These are phyloP conservation scores for Musa troglodytarum DNA, from an alignment of 176 grass and related monocot species.

Conservation along the genomic window DNA sequence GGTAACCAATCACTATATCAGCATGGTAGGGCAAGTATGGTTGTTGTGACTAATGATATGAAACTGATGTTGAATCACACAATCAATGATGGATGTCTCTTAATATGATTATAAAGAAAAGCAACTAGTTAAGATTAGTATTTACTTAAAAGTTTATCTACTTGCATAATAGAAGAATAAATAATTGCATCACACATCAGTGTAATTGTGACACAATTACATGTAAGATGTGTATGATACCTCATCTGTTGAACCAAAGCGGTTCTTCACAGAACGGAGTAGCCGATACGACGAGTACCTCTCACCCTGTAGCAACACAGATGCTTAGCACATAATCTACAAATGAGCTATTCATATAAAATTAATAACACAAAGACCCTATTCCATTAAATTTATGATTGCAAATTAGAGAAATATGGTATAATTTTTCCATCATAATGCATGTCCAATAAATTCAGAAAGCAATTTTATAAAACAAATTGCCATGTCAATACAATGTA, in stretches of 20 bases:
- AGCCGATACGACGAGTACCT: slow-evolving; percentile 67
- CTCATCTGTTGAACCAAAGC: slow-evolving; percentile 91
- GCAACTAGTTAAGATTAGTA: neutral
- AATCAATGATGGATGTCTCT: neutral
- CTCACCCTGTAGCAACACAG: slow-evolving; percentile 54
- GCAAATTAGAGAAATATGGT: no score
- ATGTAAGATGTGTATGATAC: slow-evolving; percentile 22
- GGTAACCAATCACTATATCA: no score
- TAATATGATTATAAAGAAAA: neutral
- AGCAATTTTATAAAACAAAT: no score
- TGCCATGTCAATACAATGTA: no score
- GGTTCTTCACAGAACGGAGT: slow-evolving; percentile 81
- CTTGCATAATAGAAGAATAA: neutral
- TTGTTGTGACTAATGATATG: no score
- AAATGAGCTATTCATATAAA: slow-evolving; percentile 1
- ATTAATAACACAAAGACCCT: neutral
- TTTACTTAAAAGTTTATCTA: neutral
- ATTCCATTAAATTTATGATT: no score
- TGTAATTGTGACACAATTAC: neutral
- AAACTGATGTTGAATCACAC: no score
- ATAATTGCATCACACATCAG: neutral
- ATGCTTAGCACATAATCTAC: neutral
- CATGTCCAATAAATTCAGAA: no score
- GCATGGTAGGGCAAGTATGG: no score
- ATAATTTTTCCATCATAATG: no score